Evolutionary conservation across 2,329 filamentous ascomycete species (phyloP), one percentile per base, ranked within the genome.

Genomic region (Colletotrichum simmondsii): DNA sequence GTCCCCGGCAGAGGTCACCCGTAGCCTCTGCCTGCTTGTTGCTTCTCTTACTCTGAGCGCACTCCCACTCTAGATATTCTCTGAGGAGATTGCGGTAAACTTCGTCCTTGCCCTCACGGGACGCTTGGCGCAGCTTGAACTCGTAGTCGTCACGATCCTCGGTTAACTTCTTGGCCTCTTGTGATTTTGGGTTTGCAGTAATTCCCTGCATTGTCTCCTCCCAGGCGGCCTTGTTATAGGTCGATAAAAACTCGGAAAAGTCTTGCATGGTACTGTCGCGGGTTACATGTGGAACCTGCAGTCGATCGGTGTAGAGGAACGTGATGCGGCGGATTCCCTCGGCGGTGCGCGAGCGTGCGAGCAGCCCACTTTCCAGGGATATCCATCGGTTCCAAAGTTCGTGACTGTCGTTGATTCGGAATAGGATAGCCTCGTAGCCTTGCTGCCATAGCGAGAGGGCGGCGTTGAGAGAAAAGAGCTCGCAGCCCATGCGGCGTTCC

Each of bases 51-150:
- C 86, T 87, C 78, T 91, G 90, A 22, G 83, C 86, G 77, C 92
- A 88, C 85, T 99, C 97, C 93, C 94, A 98, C 66, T 94, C 92
- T 22, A 98, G 85, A 78, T 99, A 99, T 68, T 93, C 90, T 5
- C 81, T 83, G 83, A 92, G 86, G 56, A 83, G 80, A 24, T 81
- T 76, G 76, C 86, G 86, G 70, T 93, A 86, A 4, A 85, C 86
- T 12, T 89, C 87, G 32, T 84, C 80, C 76, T 94, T 89, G 68
- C 86, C 87, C 8, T 87, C 82, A 66, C 90, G 86, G 19, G 83
- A 80, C 7, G 92, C 92, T 73, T 88, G 86, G 65, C 87, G 87
- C 26, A 97, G 83, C 74, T 89, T 90, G 74, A 91, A 84, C 80
- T 97, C 94, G 78, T 91, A 91, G 4, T 88, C 82, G 75, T 94